Percentiles rank a stretch among this genome's conserved stretches.
phyloP scores from a whole-genome alignment of 176 grass and related monocot species.

The Musa beccarii region DNA sequence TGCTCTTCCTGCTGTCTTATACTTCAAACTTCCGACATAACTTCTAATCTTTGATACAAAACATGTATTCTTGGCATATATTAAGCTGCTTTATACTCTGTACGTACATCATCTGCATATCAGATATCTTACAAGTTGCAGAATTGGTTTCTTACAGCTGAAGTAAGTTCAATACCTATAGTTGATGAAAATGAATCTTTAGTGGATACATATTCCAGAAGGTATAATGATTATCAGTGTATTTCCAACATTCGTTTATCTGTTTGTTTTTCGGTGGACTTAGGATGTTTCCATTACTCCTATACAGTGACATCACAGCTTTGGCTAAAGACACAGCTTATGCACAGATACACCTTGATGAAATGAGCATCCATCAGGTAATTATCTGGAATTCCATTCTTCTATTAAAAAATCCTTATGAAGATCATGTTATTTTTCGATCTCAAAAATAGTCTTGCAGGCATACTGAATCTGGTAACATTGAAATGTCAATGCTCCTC shows the following conservation, averaged over 20 bases:
- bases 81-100: conserved; percentile 7
- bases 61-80: neutral
- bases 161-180: conserved; percentile 87
- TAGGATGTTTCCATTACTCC: conserved; percentile 18
- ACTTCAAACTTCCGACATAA: neutral
- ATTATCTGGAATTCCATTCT: neutral
- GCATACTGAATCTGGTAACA: too few relatives aligned
- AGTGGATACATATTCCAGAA: conserved; percentile 93
- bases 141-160: conserved; percentile 45
- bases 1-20: neutral
- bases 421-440: neutral
- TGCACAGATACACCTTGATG: conserved; percentile 80
- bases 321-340: conserved; percentile 97
- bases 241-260: neutral
- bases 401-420: neutral
- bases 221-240: conserved; percentile 28
- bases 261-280: neutral
- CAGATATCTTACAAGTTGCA: conserved; percentile 10
- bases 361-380: conserved; percentile 92
- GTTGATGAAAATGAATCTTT: conserved; percentile 93
- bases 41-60: neutral
- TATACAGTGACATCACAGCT: conserved; percentile 93
- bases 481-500: too few relatives aligned
- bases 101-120: conserved; percentile 2
- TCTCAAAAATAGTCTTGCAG: too few relatives aligned